Base-by-base conservation (phyloP, 2,329 filamentous ascomycete genomes). In the Hymenoscyphus occultus region DNA sequence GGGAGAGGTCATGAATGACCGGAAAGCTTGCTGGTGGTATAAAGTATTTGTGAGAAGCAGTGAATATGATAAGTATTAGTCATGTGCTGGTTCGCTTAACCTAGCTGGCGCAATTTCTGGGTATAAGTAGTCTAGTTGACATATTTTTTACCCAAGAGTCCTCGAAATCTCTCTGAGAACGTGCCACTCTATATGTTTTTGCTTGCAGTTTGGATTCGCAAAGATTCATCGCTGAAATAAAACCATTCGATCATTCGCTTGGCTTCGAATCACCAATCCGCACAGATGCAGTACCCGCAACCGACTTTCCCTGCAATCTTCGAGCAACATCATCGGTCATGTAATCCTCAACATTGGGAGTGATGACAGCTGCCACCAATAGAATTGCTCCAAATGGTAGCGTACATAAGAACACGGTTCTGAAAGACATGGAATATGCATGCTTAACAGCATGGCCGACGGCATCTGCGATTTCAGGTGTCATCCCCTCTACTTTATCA, bases 241-340 rank as follows among this genome's bases (percentile, higher is more conserved):
- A 48, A 35, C 6, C 6, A 10, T 35, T 19, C n/a, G 19, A 48
- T 48, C 10, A 45, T 22, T 48, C 19, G n/a, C 45, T 5, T 19
- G 19, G n/a, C 19, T 48, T n/a, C 13, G 45, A 48, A 48, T 48
- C 45, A 19, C 45, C 19, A 3, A 19, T 9, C 19, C 16, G 45
- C 45, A 19, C 45, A 19, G 45, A 48, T 3, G 5, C 45, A 19
- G 45, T n/a, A 48, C 45, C n/a, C n/a, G 45, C 45, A 22, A 48
- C n/a, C 7, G n/a, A 6, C 9, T 48, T 48, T 16, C 45, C 59
- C 35, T 79, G 78, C 60, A 82, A 73, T 67, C 76, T 79, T 72
- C 80, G 79, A 13, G 79, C 79, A 14, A 81, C 79, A 61, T 81
- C 77, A 61, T 77, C 72, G 0, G 76, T 80, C 42, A 81, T 71